These are phyloP conservation scores for Talaromyces sp. DNA, from an alignment of 2,329 filamentous ascomycete species.

Conservation along the genomic window DNA sequence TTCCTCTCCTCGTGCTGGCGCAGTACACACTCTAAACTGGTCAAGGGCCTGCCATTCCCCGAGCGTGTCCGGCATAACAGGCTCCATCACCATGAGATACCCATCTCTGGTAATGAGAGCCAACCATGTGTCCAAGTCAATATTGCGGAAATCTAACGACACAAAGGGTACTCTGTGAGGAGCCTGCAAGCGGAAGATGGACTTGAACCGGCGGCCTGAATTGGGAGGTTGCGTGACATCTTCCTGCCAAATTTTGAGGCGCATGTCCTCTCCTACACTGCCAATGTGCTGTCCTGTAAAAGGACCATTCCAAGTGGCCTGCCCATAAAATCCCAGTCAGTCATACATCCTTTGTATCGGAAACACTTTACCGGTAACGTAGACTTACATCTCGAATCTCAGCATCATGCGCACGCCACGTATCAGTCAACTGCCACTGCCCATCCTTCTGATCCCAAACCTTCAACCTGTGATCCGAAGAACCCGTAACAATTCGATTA, in stretches of 20 bases:
- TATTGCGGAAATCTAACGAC: constrained; percentile 82
- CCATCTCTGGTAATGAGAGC: constrained; percentile 82
- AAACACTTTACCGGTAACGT: constrained; percentile 30
- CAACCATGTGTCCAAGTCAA: constrained; percentile 78
- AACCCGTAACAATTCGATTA: constrained; percentile 84
- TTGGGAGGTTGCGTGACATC: constrained; percentile 73
- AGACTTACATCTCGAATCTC: constrained; percentile 77
- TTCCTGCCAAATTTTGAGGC: constrained; percentile 90
- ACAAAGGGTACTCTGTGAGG: constrained; percentile 68
- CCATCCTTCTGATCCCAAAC: constrained; percentile 78
- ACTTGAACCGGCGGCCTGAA: constrained; percentile 75
- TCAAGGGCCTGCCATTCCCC: constrained; percentile 73
- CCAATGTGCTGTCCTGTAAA: constrained; percentile 85
- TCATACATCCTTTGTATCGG: constrained; percentile 18
- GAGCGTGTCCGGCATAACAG: constrained; percentile 77
- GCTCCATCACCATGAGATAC: constrained; percentile 75
- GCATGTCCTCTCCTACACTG: constrained; percentile 84
- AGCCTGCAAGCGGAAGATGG: constrained; percentile 59
- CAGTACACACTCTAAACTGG: constrained; percentile 68
- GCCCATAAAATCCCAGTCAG: constrained; percentile 13
- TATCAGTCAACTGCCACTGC: constrained; percentile 77
- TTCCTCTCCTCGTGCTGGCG: constrained; percentile 76
- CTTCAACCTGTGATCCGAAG: constrained; percentile 87
- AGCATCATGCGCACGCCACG: constrained; percentile 84
- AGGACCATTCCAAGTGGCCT: constrained; percentile 92